Percentiles rank a stretch among this genome's conserved stretches.
Evolutionary conservation across 2,329 filamentous ascomycete species (phyloP).

Genomic region (Monascus ruber): DNA sequence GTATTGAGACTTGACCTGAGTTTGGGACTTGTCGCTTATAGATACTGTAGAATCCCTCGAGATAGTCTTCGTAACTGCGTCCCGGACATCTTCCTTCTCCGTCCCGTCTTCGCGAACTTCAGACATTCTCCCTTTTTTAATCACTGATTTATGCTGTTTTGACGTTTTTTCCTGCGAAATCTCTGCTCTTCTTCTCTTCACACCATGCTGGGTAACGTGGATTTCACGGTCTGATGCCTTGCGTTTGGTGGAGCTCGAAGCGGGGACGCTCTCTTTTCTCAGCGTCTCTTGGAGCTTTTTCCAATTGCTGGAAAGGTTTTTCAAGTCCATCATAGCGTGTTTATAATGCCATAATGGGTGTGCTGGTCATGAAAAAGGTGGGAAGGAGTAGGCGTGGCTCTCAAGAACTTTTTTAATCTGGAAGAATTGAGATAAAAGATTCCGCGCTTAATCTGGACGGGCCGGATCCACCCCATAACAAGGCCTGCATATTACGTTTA

Average conservation of each 20-base stretch:
- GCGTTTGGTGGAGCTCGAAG: constrained; percentile 18
- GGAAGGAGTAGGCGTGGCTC: too few species aligned
- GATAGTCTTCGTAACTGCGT: constrained; percentile 47
- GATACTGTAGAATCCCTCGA: constrained; percentile 52
- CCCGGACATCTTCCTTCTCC: constrained; percentile 47
- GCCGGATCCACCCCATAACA: too few species aligned
- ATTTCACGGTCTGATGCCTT: constrained; percentile 21
- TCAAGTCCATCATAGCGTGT: constrained; percentile 29
- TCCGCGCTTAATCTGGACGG: constrained; percentile 7
- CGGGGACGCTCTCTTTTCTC: constrained; percentile 18
- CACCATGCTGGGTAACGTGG: constrained; percentile 18
- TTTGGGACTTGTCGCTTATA: constrained; percentile 25
- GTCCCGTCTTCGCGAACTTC: constrained; percentile 8
- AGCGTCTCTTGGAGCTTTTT: constrained; percentile 39
- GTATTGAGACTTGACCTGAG: constrained; percentile 25
- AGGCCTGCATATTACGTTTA: too few species aligned
- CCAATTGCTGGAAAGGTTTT: constrained; percentile 39
- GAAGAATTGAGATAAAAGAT: constrained; percentile 2
- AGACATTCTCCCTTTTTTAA: constrained; percentile 21
- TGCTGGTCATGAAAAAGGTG: too few species aligned
- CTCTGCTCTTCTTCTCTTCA: constrained; percentile 23
- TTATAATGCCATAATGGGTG: too few species aligned
- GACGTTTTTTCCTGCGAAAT: constrained; percentile 11
- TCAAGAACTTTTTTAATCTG: constrained; percentile 2
- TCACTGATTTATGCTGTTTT: constrained; percentile 9